Evolutionary conservation across 2,329 filamentous ascomycete genomes (phyloP), one percentile per base, ranked within the genome.

Genomic region (Calonectria fujianensis): DNA sequence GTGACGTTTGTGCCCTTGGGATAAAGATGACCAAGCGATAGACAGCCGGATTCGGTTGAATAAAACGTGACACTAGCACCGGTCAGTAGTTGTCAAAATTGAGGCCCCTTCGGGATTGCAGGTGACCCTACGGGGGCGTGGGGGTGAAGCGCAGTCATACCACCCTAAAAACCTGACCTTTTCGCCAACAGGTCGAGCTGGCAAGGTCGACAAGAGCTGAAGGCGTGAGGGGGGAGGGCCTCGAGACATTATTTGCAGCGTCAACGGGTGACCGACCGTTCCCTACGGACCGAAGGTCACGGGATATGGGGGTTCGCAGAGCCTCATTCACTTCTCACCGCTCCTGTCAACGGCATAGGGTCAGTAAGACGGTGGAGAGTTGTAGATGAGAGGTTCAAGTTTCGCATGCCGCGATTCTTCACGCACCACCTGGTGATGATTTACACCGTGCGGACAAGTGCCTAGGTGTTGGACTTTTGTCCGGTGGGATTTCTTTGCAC

Each of bases 111-210:
- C 65, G 27, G 37, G 37, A 74, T 59, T 31, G 45, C 63, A 37
- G 48, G 39, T 45, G 59, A 52, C 50, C 54, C 65, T 35, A 45
- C 41, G 11, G 39, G 66, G 59, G 52, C 57, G 66, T 65, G 54
- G 57, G 57, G 57, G 57, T 63, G 35, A 41, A 63, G 27, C 24
- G 57, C 39, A 41, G 57, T 86, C 92, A 86, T 89, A 98, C 96
- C 96, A 98, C 85, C 95, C 96, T 66, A 98, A 86, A 84, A 98
- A 98, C 75, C 96, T 93, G 75, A 98, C 93, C 86, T 98, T 98
- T n/a, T 92, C 91, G 51, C 91, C 91, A 18, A 86, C 77, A n/a
- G 86, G 82, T 64, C 87, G 86, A 66, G 82, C 82, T 4, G 89
- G 86, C 18, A 96, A 85, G 72, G 90, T 87, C 18, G 90, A 91